Evolutionary conservation across 164 flowering plant species (phyloP).

Genomic region (Magnolia kwangsiensis): DNA sequence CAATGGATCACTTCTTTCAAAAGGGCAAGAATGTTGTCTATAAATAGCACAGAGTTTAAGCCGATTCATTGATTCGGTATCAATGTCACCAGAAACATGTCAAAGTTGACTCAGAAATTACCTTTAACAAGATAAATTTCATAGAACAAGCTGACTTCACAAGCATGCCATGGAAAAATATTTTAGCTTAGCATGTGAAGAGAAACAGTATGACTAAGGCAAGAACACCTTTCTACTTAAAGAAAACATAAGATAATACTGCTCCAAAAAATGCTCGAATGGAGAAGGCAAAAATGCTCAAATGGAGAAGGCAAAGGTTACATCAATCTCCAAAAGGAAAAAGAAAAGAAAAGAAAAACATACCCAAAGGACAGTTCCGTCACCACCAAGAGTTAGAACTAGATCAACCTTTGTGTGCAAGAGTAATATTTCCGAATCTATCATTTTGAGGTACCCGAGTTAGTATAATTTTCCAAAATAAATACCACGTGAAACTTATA

Average conservation of each 20-base stretch:
- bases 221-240: not conserved
- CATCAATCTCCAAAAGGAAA: not conserved
- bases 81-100: not conserved
- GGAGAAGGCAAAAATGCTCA: not conserved
- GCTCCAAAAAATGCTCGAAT: not conserved
- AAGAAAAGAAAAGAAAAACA: conserved; percentile 16
- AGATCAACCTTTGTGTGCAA: conserved; percentile 91
- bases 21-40: no score
- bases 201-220: not conserved
- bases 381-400: conserved; percentile 96
- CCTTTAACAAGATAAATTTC: not conserved
- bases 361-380: conserved; percentile 99
- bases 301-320: not conserved
- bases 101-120: not conserved
- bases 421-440: conserved; percentile 64
- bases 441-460: conserved; percentile 12
- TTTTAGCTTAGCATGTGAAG: not conserved
- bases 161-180: not conserved
- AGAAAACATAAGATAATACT: not conserved
- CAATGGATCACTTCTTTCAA: no score
- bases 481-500: not conserved
- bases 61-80: no score
- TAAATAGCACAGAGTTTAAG: no score
- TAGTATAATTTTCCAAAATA: not conserved
- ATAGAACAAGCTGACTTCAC: not conserved